Evolutionary conservation across 306 rosid genomes (phyloP).

Genomic region (Pyrus communis): DNA sequence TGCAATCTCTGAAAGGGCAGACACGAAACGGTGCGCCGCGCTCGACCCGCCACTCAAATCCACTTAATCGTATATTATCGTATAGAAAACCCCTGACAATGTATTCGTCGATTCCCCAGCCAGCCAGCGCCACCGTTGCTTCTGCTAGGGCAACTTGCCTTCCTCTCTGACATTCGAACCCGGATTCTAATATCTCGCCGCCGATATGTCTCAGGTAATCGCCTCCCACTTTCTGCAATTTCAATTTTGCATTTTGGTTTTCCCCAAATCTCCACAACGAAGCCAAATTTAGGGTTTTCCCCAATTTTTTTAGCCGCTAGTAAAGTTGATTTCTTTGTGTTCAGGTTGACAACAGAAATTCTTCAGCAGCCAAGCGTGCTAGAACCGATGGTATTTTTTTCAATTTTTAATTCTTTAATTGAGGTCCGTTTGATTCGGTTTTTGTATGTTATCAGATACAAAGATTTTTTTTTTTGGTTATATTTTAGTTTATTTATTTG

Average conservation of each 20-base stretch:
- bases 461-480: neutral
- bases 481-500: neutral
- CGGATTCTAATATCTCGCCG: slow-evolving; percentile 3
- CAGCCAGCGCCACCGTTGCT: neutral
- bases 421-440: neutral
- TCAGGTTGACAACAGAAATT: slow-evolving; percentile 90
- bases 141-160: neutral
- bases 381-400: slow-evolving; percentile 73
- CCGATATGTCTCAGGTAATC: slow-evolving; percentile 50
- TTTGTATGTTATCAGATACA: neutral
- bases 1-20: too few relatives aligned
- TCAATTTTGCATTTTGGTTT: neutral
- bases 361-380: slow-evolving; percentile 97
- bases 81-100: neutral
- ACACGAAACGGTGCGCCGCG: neutral
- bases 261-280: neutral
- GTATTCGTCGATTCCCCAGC: neutral
- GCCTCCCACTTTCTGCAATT: neutral
- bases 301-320: neutral
- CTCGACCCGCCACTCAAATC: neutral
- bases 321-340: neutral
- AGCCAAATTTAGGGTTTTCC: slow-evolving; percentile 13
- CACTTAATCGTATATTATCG: neutral
- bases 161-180: neutral
- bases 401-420: neutral